These are phyloP conservation scores for Coniella lustricola DNA, from an alignment of 2,329 filamentous ascomycete genomes.

Conservation along the genomic window DNA sequence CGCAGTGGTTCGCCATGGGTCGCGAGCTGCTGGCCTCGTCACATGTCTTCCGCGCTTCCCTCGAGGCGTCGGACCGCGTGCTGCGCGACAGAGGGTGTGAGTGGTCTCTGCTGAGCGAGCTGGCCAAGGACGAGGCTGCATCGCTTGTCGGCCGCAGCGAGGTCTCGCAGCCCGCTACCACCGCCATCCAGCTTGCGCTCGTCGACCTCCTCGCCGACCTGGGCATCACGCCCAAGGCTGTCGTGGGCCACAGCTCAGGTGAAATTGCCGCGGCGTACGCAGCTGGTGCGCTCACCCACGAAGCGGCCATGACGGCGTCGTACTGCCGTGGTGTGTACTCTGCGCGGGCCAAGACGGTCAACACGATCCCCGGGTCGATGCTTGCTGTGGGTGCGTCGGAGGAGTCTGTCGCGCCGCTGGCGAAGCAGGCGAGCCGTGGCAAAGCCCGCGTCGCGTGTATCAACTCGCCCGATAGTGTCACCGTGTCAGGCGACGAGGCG, in stretches of 20 bases:
- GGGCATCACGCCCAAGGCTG: conserved; percentile 19
- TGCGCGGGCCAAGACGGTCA: not conserved
- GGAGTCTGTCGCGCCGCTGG: conserved; percentile 3
- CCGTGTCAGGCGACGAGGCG: conserved; percentile 24
- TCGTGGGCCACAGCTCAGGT: conserved; percentile 24
- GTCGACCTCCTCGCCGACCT: conserved; percentile 26
- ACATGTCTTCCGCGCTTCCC: not conserved
- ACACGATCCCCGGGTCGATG: conserved; percentile 13
- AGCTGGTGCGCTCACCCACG: not conserved
- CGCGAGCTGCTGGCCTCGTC: conserved; percentile 1
- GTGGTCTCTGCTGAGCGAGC: conserved; percentile 2
- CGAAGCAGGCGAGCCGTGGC: conserved; percentile 12
- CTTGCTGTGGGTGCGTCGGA: conserved; percentile 14
- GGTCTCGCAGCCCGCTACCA: conserved; percentile 23
- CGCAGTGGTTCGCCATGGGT: conserved; percentile 26
- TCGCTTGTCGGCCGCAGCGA: conserved; percentile 10
- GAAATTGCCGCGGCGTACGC: conserved; percentile 9
- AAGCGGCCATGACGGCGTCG: conserved; percentile 1
- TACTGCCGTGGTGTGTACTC: conserved; percentile 17
- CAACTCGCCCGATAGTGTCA: conserved; percentile 23
- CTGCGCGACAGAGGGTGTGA: not conserved
- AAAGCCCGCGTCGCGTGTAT: conserved; percentile 17
- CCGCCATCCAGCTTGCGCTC: conserved; percentile 32
- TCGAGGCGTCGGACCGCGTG: not conserved
- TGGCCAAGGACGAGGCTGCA: not conserved